Evolutionary conservation across 2,329 filamentous ascomycete genomes (phyloP).

Genomic region (Mollisia scopiformis): DNA sequence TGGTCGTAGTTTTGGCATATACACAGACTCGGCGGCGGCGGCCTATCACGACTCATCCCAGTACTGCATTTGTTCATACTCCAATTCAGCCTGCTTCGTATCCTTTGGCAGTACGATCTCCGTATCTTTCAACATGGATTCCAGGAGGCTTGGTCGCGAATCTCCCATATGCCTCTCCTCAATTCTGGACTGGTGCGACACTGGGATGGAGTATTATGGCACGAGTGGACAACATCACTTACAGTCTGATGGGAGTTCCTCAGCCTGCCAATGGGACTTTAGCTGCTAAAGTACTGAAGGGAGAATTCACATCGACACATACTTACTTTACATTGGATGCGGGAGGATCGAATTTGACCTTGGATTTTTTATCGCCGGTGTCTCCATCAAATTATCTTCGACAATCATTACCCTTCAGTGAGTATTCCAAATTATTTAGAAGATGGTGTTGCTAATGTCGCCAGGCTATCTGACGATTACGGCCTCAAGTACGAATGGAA

Average conservation of each 20-base stretch:
- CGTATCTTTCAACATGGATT: neutral
- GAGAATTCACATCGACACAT: slow-evolving; percentile 38
- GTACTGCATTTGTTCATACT: neutral
- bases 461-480: neutral
- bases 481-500: neutral
- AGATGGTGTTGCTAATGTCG: neutral
- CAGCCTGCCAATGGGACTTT: slow-evolving; percentile 22
- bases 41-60: neutral
- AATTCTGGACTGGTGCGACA: neutral
- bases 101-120: neutral
- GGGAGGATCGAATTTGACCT: slow-evolving; percentile 29
- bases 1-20: neutral
- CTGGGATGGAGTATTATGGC: slow-evolving; percentile 40
- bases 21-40: neutral
- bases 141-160: too few species aligned
- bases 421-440: slow-evolving; percentile 34
- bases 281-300: slow-evolving; percentile 24
- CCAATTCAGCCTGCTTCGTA: neutral
- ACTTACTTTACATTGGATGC: slow-evolving; percentile 35
- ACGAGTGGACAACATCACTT: slow-evolving; percentile 36
- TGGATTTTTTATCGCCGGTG: slow-evolving; percentile 42
- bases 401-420: slow-evolving; percentile 41
- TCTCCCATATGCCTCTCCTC: too few species aligned
- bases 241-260: slow-evolving; percentile 37
- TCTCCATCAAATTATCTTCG: slow-evolving; percentile 36